Evolutionary conservation across 2,329 filamentous ascomycete genomes (phyloP).

Genomic region (Gremmenia infestans): DNA sequence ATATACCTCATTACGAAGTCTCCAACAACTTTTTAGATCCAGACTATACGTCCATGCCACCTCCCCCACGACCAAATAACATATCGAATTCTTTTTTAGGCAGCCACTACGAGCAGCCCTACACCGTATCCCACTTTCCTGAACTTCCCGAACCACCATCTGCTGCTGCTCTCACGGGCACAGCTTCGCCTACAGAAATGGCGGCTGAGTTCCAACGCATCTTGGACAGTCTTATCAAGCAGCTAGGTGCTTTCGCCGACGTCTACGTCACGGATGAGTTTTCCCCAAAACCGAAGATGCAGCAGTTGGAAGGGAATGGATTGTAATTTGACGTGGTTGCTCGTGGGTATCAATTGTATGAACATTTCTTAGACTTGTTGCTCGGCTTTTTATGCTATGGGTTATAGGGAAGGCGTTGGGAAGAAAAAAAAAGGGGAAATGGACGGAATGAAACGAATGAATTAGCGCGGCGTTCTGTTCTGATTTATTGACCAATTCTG

Average conservation of each 20-base stretch:
- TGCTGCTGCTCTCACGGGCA: conserved; percentile 20
- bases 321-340: background rate
- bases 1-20: conserved; percentile 11
- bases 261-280: conserved; percentile 19
- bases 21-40: conserved; percentile 13
- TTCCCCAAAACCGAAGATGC: conserved; percentile 1
- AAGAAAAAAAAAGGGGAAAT: no score
- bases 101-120: background rate
- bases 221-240: conserved; percentile 19
- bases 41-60: conserved; percentile 19
- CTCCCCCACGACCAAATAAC: conserved; percentile 11
- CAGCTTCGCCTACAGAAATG: conserved; percentile 25
- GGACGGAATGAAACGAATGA: no score
- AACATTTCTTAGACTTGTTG: no score
- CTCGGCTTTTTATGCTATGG: background rate
- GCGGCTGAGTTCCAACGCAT: conserved; percentile 21
- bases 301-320: background rate
- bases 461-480: no score
- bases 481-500: no score
- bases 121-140: conserved; percentile 21
- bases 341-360: no score
- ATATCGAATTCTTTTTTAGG: background rate
- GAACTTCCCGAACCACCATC: conserved; percentile 23
- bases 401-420: background rate
- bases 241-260: conserved; percentile 25